Base-by-base conservation (phyloP, 768 basidiomycete species). In the Tylopilus sp. region DNA sequence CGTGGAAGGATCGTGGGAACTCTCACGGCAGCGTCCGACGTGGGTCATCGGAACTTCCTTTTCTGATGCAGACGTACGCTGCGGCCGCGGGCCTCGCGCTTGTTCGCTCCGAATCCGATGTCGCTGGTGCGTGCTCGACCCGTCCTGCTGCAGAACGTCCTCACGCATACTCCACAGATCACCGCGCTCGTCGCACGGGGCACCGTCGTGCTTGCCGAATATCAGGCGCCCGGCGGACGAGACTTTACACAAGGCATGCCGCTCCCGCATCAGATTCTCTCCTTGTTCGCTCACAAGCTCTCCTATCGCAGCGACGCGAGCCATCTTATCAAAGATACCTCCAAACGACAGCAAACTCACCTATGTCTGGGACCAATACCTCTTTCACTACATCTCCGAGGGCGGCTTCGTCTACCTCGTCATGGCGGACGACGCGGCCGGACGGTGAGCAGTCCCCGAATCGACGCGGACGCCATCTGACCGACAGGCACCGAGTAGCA, bases 321-420 rank as follows among this genome's bases (percentile, higher is more conserved):
- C 87, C 1, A 97, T 98, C 59, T 77, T 99, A 33, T 87, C 86
- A 42, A 96, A 95, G 78, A 98, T 99, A 66, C 94, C 96, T 1
- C 94, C 92, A 4, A 92, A 92, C 66, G 83, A 74, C 68, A 87
- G 85, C 74, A 89, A 89, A 71, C 75, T 87, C 52, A 85, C 85
- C 51, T 92, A 93, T 78, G 89, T 87, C 52, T 92, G 90, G 91
- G 91, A 92, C 63, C 86, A 94, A 72, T 95, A 89, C 64, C 78
- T 95, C 11, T 95, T 98, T 64, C 94, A 98, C 72, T 97, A 98
- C 71, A 80, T 96, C 59, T 89, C 91, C 6, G 91, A 92, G 58
- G 86, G 85, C 17, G 92, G 92, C 0, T 84, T 90, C 67, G 85
- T 86, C 33, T 95, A 88, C 70, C 80, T 98, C 22, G 90, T 94